Conservation (phyloP, 257 asterid genomes). For the Gentiana dahurica region DNA sequence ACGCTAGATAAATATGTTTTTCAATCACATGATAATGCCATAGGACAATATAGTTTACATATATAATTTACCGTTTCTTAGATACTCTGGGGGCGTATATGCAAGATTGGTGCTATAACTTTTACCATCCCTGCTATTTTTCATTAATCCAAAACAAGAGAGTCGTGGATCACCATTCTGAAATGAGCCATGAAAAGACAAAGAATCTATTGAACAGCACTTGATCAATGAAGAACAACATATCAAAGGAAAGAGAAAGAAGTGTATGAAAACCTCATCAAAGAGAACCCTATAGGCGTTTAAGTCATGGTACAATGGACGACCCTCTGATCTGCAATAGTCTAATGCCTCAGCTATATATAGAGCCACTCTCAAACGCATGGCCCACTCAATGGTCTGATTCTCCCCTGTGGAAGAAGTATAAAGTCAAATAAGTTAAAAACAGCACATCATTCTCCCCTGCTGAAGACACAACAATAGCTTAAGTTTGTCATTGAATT, state of each 20-base stretch:
- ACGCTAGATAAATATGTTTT: too few species aligned
- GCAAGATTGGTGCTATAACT: conserved; percentile 99
- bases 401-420: conserved; percentile 64
- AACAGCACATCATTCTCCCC: too few species aligned
- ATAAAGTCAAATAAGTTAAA: not conserved
- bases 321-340: conserved; percentile 87
- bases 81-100: conserved; percentile 94
- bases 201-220: conserved; percentile 4
- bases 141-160: conserved; percentile 95
- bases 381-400: conserved; percentile 98
- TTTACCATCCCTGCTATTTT: conserved; percentile 98
- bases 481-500: too few species aligned
- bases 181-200: conserved; percentile 9
- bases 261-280: conserved; percentile 55
- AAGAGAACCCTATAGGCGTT: conserved; percentile 97
- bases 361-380: conserved; percentile 94
- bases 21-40: too few species aligned
- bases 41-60: too few species aligned
- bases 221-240: too few species aligned
- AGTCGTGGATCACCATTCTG: conserved; percentile 96
- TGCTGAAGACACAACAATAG: too few species aligned
- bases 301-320: conserved; percentile 91
- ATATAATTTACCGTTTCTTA: conserved; percentile 57
- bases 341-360: conserved; percentile 95
- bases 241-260: too few species aligned